Conservation (phyloP, 2,329 filamentous ascomycete genomes). For the Penicillium fuscoglaucum region DNA sequence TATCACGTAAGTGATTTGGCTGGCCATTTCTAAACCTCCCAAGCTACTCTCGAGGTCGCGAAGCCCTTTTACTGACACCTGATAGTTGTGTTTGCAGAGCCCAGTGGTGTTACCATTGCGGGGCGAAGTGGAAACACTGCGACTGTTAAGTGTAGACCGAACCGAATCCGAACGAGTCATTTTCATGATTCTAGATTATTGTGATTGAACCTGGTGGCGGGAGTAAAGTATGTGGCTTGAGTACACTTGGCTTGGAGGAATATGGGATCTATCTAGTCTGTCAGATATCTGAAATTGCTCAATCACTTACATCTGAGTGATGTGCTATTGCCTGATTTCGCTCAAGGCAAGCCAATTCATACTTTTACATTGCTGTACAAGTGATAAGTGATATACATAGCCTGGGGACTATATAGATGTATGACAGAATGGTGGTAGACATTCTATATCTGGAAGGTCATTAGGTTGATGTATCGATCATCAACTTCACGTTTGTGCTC, state of each 20-base stretch:
- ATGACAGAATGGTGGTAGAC: background rate
- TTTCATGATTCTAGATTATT: background rate
- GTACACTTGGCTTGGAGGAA: background rate
- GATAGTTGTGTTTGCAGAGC: constrained; percentile 3
- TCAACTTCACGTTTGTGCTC: too few species aligned
- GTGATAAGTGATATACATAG: background rate
- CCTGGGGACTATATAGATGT: background rate
- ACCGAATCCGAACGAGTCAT: background rate
- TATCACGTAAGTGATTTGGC: background rate
- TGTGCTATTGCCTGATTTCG: background rate
- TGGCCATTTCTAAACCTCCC: too few species aligned
- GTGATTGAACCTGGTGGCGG: background rate
- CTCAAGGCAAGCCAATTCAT: background rate
- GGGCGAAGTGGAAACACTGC: background rate
- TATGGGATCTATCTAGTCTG: background rate
- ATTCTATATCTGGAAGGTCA: background rate
- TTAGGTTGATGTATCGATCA: background rate
- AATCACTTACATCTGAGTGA: background rate
- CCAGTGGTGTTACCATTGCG: constrained; percentile 1
- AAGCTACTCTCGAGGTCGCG: background rate
- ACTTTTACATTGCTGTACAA: background rate
- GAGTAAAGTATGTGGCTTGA: background rate
- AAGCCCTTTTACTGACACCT: background rate
- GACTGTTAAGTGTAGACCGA: background rate
- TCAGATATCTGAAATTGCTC: background rate